These are phyloP conservation scores for Dioszegia hungarica DNA, from an alignment of 768 basidiomycete genomes.

Conservation along the genomic window DNA sequence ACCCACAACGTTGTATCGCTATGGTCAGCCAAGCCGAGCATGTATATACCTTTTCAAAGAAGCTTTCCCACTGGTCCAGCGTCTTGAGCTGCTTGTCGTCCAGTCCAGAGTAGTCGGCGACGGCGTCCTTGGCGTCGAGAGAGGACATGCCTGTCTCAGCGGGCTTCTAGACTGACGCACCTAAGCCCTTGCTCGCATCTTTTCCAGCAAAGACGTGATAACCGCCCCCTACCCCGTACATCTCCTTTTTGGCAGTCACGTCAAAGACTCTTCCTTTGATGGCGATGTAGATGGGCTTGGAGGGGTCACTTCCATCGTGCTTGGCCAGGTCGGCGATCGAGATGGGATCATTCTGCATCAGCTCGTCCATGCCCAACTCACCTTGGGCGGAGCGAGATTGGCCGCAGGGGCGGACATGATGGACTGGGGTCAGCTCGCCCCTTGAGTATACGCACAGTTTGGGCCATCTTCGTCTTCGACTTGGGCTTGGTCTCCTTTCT, in stretches of 20 bases:
- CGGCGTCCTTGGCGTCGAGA: conserved; percentile 75
- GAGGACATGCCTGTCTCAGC: conserved; percentile 63
- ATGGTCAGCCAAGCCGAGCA: not conserved
- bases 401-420: conserved; percentile 43
- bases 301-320: conserved; percentile 64
- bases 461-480: conserved; percentile 26
- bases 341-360: conserved; percentile 65
- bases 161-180: conserved; percentile 20
- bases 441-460: conserved; percentile 18
- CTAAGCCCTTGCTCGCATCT: conserved; percentile 83
- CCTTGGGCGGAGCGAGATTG: conserved; percentile 41
- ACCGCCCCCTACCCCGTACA: conserved; percentile 72
- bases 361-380: conserved; percentile 4
- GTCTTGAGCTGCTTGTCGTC: conserved; percentile 69
- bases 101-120: conserved; percentile 75
- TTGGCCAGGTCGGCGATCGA: conserved; percentile 63
- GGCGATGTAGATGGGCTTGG: conserved; percentile 77
- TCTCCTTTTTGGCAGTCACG: conserved; percentile 74
- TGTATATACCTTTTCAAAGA: conserved; percentile 66
- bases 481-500: conserved; percentile 6
- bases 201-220: conserved; percentile 78
- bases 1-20: conserved; percentile 85
- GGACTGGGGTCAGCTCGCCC: conserved; percentile 11
- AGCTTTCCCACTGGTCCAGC: conserved; percentile 80
- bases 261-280: conserved; percentile 95